These are phyloP conservation scores for Cucumis cinereus DNA, from an alignment of 306 rosid species.

Conservation along the genomic window DNA sequence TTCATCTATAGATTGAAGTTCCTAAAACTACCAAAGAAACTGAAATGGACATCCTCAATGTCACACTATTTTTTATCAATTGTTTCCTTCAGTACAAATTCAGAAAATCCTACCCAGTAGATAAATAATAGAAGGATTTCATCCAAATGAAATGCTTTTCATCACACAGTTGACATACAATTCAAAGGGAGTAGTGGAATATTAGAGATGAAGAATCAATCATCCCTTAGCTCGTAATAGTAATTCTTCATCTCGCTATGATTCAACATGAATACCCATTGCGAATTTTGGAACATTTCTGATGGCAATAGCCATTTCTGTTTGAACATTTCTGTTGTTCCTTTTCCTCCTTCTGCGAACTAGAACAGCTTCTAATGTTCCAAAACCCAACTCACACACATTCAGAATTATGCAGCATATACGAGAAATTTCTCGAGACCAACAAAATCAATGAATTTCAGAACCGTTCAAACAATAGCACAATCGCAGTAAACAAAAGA, in stretches of 20 bases:
- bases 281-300: neutral
- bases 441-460: neutral
- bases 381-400: neutral
- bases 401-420: neutral
- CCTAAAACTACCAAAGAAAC: neutral
- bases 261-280: neutral
- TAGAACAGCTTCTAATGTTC: neutral
- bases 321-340: neutral
- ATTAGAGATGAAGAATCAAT: neutral
- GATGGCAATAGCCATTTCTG: neutral
- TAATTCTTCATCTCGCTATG: neutral
- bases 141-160: neutral
- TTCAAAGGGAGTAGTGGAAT: neutral
- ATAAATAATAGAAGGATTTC: neutral
- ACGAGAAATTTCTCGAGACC: neutral
- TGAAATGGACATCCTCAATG: neutral
- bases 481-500: neutral
- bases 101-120: too few relatives aligned
- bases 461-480: neutral
- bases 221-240: neutral
- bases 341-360: neutral
- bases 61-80: neutral
- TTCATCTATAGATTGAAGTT: neutral
- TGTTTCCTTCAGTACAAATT: neutral
- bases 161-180: neutral